Evolutionary conservation across 2,329 filamentous ascomycete genomes (phyloP), one percentile per base, ranked within the genome.

Genomic region (Neofusicoccum laricinum): DNA sequence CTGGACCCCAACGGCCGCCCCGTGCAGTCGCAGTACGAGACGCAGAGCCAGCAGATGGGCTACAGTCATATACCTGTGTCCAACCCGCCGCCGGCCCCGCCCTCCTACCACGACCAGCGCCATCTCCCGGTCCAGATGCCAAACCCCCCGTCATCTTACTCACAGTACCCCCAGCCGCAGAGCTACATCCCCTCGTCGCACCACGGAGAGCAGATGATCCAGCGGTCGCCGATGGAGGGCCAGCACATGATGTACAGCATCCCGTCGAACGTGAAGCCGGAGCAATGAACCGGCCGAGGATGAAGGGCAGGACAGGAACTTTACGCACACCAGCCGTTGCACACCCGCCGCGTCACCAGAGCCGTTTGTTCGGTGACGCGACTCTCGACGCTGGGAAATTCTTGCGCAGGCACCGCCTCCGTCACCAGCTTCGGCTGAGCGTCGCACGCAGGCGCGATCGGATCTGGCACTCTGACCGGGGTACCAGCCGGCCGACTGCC

Each of bases 171-270:
- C 15, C 63, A 64, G 38, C 71, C 69, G 4, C 73, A 72, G 17
- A 51, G 58, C 19, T 64, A 67, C 46, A 65, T 64, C 19, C 65
- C 61, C 7, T 61, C 50, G 1, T 59, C 61, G 19, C 59, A 64
- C n/a, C 66, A 66, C n/a, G 59, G 58, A 43, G 66, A 64, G 21
- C 49, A 70, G 21, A 76, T 78, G 75, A 78, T 78, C 70, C 70
- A 71, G 34, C 53, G 63, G 10, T 30, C 50, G 30, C 59, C 43
- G 8, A 63, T 67, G 64, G 67, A 67, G 32, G 72, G 63, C 40
- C 67, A 68, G n/a, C 75, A 77, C 65, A 77, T 79, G 67, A 77
- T 78, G 70, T 79, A 78, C 61, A 75, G 75, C 57, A 72, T 76
- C 68, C 71, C 71, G 46, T 69, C 73, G 7, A 77, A 77, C 66